A percentile compares a stretch with the other conserved stretches of the same genome.
Evolutionary conservation across 345 rosid genomes (phyloP).

Genomic region (Eucalyptus fibrosa): DNA sequence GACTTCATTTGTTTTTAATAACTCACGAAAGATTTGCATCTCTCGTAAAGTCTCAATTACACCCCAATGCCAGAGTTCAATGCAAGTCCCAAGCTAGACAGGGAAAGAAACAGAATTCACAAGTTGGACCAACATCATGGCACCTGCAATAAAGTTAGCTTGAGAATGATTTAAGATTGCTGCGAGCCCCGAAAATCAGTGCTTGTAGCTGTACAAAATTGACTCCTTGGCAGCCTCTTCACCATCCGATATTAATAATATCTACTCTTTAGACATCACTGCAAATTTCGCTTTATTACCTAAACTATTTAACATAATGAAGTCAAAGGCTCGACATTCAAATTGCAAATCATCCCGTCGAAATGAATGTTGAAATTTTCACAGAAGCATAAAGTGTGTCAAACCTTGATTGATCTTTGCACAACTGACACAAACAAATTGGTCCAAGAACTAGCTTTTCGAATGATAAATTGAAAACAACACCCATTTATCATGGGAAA

Average conservation of each 20-base stretch:
- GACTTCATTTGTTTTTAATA: too few relatives aligned
- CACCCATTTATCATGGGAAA: not conserved
- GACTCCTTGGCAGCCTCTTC: constrained; percentile 32
- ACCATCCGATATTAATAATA: constrained; percentile 12
- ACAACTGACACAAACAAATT: not conserved
- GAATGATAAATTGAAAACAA: not conserved
- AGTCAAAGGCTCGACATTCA: not conserved
- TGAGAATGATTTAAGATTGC: constrained; percentile 27
- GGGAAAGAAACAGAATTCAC: not conserved
- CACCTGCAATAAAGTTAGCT: constrained; percentile 42
- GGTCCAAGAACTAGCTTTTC: not conserved
- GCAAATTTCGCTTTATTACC: not conserved
- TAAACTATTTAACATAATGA: not conserved
- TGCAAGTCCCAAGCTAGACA: not conserved
- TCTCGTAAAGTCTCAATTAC: not conserved
- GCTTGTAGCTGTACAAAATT: constrained; percentile 42
- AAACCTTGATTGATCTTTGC: not conserved
- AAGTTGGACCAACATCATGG: constrained; percentile 17
- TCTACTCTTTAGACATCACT: not conserved
- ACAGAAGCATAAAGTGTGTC: not conserved
- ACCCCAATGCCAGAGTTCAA: not conserved
- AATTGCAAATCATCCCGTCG: not conserved
- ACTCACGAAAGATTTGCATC: too few relatives aligned
- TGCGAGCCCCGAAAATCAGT: constrained; percentile 43
- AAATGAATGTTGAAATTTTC: not conserved